These are phyloP conservation scores for Candida tallmaniae DNA, from an alignment of 805 yeast species.

Conservation along the genomic window DNA sequence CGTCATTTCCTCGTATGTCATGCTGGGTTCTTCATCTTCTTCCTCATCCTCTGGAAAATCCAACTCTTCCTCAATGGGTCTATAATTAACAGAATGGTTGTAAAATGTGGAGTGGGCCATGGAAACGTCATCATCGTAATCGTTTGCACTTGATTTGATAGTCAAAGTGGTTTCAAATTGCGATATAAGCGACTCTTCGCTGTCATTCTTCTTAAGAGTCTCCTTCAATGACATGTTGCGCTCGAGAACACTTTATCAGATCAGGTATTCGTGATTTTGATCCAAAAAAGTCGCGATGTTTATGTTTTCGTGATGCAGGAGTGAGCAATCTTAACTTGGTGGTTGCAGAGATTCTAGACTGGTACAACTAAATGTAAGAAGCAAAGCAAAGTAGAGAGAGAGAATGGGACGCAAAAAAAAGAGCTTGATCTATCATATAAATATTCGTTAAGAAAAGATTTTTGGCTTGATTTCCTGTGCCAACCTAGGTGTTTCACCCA, in stretches of 20 bases:
- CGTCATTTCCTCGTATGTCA: slow-evolving; percentile 21
- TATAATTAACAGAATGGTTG: slow-evolving; percentile 16
- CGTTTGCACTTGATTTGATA: slow-evolving; percentile 35
- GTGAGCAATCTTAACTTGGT: too few species aligned
- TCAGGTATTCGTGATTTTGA: too few species aligned
- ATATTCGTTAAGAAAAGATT: slow-evolving; percentile 2
- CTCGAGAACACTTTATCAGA: too few species aligned
- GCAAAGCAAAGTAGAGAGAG: too few species aligned
- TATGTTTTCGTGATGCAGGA: neutral
- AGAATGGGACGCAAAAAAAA: too few species aligned
- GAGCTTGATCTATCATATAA: too few species aligned
- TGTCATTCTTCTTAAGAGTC: slow-evolving; percentile 18
- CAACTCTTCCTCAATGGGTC: slow-evolving; percentile 19
- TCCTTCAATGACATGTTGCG: slow-evolving; percentile 10
- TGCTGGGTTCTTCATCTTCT: slow-evolving; percentile 17
- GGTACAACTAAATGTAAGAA: too few species aligned
- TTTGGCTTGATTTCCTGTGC: slow-evolving; percentile 13
- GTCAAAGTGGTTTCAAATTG: slow-evolving; percentile 43
- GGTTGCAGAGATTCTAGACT: too few species aligned
- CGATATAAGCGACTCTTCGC: slow-evolving; percentile 36
- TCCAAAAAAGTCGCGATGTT: neutral
- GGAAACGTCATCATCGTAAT: slow-evolving; percentile 34
- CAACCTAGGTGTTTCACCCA: slow-evolving; percentile 37
- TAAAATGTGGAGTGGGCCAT: slow-evolving; percentile 32
- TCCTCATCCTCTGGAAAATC: slow-evolving; percentile 32